Conservation (phyloP, 495 filamentous ascomycete species). For the Aspergillus carlsbadensis region DNA sequence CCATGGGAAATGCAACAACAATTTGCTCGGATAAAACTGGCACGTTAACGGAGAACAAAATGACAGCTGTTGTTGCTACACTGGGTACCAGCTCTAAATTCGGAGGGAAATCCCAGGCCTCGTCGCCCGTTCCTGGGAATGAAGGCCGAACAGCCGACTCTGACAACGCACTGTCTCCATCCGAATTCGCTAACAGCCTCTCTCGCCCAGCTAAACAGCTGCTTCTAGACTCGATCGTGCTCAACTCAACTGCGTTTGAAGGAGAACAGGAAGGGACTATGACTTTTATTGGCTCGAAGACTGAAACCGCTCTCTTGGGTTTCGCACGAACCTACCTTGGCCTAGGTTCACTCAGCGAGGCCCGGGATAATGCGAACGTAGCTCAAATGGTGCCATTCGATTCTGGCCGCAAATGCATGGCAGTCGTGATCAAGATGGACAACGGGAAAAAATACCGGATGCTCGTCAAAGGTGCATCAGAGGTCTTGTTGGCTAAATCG, state of each 20-base stretch:
- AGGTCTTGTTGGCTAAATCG: slow-evolving; percentile 75
- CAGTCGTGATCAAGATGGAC: slow-evolving; percentile 64
- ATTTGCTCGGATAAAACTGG: slow-evolving; percentile 98
- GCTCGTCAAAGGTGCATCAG: slow-evolving; percentile 85
- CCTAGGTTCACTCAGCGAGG: slow-evolving; percentile 68
- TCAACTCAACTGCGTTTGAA: slow-evolving; percentile 91
- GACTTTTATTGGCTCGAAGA: slow-evolving; percentile 85
- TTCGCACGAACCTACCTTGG: slow-evolving; percentile 76
- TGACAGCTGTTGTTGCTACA: slow-evolving; percentile 81
- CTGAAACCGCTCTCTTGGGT: slow-evolving; percentile 77
- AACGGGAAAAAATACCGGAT: slow-evolving; percentile 68
- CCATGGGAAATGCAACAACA: slow-evolving; percentile 97
- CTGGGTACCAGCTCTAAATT: slow-evolving; percentile 68
- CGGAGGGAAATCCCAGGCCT: slow-evolving; percentile 51
- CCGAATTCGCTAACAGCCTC: slow-evolving; percentile 61
- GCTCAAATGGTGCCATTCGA: slow-evolving; percentile 83
- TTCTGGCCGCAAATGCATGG: slow-evolving; percentile 87
- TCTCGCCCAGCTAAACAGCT: slow-evolving; percentile 58
- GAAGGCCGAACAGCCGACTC: slow-evolving; percentile 10
- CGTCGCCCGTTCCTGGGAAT: slow-evolving; percentile 4
- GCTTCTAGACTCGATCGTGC: slow-evolving; percentile 69
- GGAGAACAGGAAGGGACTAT: slow-evolving; percentile 65
- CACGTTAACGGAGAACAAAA: slow-evolving; percentile 91
- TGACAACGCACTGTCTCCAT: slow-evolving; percentile 44
- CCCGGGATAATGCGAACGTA: slow-evolving; percentile 66